These are phyloP conservation scores for Penicillium brevicompactum DNA, from an alignment of 2,329 filamentous ascomycete species.

Conservation along the genomic window DNA sequence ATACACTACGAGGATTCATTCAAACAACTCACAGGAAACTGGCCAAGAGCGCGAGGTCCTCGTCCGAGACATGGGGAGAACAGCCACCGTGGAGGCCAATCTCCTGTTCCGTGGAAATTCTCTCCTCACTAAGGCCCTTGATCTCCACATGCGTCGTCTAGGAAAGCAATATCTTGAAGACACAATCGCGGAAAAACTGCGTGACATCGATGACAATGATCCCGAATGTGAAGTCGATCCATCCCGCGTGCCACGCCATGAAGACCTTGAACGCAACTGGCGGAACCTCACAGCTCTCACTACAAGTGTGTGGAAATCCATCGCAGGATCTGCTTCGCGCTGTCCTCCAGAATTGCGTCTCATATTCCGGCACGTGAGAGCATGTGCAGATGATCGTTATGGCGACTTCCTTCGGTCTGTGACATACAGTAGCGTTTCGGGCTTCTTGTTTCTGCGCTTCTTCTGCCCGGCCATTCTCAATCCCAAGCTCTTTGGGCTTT, in stretches of 20 bases:
- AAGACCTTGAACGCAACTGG: conserved; percentile 85
- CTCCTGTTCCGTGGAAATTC: conserved; percentile 95
- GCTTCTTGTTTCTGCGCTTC: conserved; percentile 91
- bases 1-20: conserved; percentile 66
- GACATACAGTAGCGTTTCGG: conserved; percentile 90
- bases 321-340: conserved; percentile 70
- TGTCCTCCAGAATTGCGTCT: conserved; percentile 80
- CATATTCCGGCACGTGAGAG: conserved; percentile 86
- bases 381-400: conserved; percentile 91
- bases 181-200: conserved; percentile 79
- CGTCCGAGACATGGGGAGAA: conserved; percentile 65
- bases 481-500: conserved; percentile 85
- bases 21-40: conserved; percentile 60
- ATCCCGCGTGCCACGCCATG: conserved; percentile 65
- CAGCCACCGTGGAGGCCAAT: conserved; percentile 78
- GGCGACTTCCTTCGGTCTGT: conserved; percentile 89
- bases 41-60: conserved; percentile 61
- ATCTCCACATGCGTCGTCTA: conserved; percentile 92
- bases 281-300: conserved; percentile 73
- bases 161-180: conserved; percentile 93
- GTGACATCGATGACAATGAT: conserved; percentile 86
- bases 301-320: conserved; percentile 81
- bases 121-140: conserved; percentile 86
- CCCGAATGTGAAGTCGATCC: conserved; percentile 95
- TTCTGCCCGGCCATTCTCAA: conserved; percentile 96